Evolutionary conservation across 495 filamentous ascomycete genomes (phyloP).

Genomic region (Choiromyces venosus): DNA sequence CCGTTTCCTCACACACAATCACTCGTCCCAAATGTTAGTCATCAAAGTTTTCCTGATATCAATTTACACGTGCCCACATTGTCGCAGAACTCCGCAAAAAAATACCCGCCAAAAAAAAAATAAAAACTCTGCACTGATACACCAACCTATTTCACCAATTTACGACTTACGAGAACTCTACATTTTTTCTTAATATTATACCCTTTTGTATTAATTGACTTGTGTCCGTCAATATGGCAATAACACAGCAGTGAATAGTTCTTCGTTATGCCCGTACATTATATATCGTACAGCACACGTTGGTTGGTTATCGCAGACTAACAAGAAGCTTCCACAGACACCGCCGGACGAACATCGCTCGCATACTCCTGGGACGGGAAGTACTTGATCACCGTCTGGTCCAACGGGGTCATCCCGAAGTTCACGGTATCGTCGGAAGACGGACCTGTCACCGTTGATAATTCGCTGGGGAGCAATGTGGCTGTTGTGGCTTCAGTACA

Average conservation of each 20-base stretch:
- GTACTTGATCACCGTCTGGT: conserved; percentile 74
- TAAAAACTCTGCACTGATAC: neutral
- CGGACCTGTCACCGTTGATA: conserved; percentile 84
- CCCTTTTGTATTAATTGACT: neutral
- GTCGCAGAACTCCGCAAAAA: neutral
- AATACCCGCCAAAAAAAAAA: too few relatives aligned
- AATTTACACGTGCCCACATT: conserved; percentile 27
- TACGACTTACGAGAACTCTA: too few relatives aligned
- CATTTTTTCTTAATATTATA: neutral
- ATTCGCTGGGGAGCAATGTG: conserved; percentile 72
- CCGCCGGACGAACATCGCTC: conserved; percentile 60
- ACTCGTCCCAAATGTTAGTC: neutral
- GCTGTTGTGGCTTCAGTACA: conserved; percentile 64
- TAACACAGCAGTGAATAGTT: conserved; percentile 20
- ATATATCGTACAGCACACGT: neutral
- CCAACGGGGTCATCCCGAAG: conserved; percentile 82
- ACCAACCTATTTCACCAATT: neutral
- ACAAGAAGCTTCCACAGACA: conserved; percentile 49
- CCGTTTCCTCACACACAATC: too few relatives aligned
- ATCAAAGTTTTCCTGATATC: neutral
- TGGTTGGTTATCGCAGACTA: conserved; percentile 3
- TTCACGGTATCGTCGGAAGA: conserved; percentile 86
- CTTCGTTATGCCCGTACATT: conserved; percentile 35
- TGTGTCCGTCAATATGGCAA: conserved; percentile 12
- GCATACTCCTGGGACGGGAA: conserved; percentile 65